Conservation (phyloP, 1,284 basidiomycete genomes). For the Porogramme epimiltina region DNA sequence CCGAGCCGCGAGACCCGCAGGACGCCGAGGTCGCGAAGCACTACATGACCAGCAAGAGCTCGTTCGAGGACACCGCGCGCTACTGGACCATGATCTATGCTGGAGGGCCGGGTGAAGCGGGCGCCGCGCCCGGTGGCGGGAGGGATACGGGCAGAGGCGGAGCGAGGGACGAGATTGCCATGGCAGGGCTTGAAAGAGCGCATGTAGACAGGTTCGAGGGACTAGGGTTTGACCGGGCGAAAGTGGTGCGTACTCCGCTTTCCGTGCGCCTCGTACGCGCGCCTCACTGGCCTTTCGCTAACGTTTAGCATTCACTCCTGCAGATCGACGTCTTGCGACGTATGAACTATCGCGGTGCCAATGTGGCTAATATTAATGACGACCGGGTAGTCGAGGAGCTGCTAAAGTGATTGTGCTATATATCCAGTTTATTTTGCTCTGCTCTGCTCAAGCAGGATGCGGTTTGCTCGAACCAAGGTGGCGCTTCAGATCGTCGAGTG, state of each 20-base stretch:
- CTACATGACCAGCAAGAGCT: conserved; percentile 84
- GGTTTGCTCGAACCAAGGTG: too few relatives aligned
- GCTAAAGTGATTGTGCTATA: conserved; percentile 37
- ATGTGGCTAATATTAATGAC: conserved; percentile 60
- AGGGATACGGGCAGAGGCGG: conserved; percentile 25
- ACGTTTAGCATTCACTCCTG: too few relatives aligned
- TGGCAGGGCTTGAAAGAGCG: conserved; percentile 71
- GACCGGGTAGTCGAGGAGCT: conserved; percentile 63
- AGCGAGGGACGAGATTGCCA: conserved; percentile 62
- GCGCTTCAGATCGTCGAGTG: too few relatives aligned
- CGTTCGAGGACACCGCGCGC: conserved; percentile 91
- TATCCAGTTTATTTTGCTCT: background rate
- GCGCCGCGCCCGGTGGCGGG: conserved; percentile 10
- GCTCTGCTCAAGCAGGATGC: background rate
- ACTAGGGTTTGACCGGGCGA: conserved; percentile 72
- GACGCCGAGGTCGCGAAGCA: conserved; percentile 99
- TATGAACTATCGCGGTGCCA: conserved; percentile 88
- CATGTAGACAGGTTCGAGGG: conserved; percentile 76
- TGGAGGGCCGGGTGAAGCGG: conserved; percentile 57
- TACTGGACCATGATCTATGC: conserved; percentile 96
- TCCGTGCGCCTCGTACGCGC: too few relatives aligned
- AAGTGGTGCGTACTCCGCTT: conserved; percentile 86
- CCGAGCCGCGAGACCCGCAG: conserved; percentile 96
- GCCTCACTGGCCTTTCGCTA: too few relatives aligned
- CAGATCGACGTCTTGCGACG: conserved; percentile 86